phyloP scores from a whole-genome alignment of 1,284 basidiomycete genomes.

The Anthracocystis panici-leucophaei region DNA sequence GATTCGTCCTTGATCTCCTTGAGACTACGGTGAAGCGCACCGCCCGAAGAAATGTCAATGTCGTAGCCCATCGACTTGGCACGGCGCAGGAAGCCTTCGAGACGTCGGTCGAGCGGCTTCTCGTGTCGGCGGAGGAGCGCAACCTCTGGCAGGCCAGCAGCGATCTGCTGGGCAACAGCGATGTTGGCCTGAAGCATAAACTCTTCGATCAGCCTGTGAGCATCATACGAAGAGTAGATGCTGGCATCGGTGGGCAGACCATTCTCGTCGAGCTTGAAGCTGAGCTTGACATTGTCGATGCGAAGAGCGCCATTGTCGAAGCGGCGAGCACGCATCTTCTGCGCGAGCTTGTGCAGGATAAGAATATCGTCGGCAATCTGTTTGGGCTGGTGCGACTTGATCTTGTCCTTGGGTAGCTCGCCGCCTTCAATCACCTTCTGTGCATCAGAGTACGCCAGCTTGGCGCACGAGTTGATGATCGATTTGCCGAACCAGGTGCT shows the following conservation, averaged over 20 bases:
- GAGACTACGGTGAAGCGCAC: constrained; percentile 86
- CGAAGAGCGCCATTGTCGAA: constrained; percentile 84
- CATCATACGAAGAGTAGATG: constrained; percentile 77
- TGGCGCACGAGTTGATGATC: constrained; percentile 88
- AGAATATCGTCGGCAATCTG: constrained; percentile 82
- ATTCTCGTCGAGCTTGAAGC: constrained; percentile 83
- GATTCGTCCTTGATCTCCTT: constrained; percentile 73
- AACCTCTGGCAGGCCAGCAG: constrained; percentile 92
- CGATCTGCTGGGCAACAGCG: constrained; percentile 90
- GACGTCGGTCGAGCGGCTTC: constrained; percentile 82
- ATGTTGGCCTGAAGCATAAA: constrained; percentile 95
- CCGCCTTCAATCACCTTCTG: constrained; percentile 85
- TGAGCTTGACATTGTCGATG: constrained; percentile 79
- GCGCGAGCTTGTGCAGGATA: constrained; percentile 75
- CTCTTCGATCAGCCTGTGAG: constrained; percentile 90
- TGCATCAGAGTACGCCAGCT: constrained; percentile 84
- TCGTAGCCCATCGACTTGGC: constrained; percentile 79
- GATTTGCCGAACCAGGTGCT: constrained; percentile 94
- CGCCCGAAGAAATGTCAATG: constrained; percentile 83
- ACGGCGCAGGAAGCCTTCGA: constrained; percentile 70
- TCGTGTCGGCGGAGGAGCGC: constrained; percentile 94
- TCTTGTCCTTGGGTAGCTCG: constrained; percentile 70
- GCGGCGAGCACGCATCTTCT: constrained; percentile 80
- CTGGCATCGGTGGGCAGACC: constrained; percentile 86
- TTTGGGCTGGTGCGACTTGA: constrained; percentile 73